phyloP scores from a whole-genome alignment of 768 basidiomycete species.

The Grammothele lineata region DNA sequence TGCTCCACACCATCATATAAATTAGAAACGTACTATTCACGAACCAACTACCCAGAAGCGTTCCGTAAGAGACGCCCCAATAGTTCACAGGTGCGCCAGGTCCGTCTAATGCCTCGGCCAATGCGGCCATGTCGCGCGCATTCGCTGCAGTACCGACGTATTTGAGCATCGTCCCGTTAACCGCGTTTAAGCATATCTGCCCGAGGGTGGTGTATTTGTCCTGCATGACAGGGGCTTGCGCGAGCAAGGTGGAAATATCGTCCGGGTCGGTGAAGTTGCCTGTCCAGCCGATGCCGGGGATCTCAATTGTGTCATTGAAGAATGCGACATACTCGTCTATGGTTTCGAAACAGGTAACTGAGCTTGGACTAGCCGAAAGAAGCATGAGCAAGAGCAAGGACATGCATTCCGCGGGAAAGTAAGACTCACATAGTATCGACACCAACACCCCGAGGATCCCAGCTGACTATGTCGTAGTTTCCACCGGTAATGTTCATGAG shows the following conservation, averaged over 20 bases:
- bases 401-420: no score
- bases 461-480: conserved; percentile 12
- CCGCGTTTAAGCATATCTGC: conserved; percentile 6
- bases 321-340: conserved; percentile 3
- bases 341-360: neutral
- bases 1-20: no score
- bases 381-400: no score
- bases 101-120: conserved; percentile 7
- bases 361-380: neutral
- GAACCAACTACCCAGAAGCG: conserved; percentile 8
- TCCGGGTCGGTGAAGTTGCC: conserved; percentile 9
- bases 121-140: conserved; percentile 10
- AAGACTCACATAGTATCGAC: conserved; percentile 4
- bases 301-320: conserved; percentile 7
- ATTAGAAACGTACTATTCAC: conserved; percentile 11
- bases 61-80: conserved; percentile 14
- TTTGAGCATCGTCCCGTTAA: conserved; percentile 3
- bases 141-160: conserved; percentile 12
- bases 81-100: conserved; percentile 4
- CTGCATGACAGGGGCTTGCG: conserved; percentile 1
- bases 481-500: conserved; percentile 5
- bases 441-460: conserved; percentile 11
- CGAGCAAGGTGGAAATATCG: conserved; percentile 2
- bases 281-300: conserved; percentile 1
- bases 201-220: conserved; percentile 1